Evolutionary conservation across 1,284 basidiomycete species (phyloP), one percentile per base, ranked within the genome.

Genomic region (Marasmius oreades): DNA sequence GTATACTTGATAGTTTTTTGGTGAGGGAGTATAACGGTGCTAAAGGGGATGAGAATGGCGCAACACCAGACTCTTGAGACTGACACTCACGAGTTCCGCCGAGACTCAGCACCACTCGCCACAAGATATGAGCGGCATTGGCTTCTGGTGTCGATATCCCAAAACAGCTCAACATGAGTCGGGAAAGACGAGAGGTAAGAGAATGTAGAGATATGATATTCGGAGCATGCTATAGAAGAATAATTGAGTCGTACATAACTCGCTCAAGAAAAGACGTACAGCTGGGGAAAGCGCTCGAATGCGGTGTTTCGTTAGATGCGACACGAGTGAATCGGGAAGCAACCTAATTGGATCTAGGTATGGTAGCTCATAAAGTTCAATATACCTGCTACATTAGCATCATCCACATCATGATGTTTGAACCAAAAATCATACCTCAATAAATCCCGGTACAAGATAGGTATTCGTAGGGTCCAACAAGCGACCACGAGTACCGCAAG

Each of bases 71-170:
- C 5, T 10, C 4, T 31, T 31, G 28, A 31, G 28, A 31, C 28
- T 5, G 28, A 59, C 20, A 81, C 91, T 61, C 72, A 93, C 94
- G 88, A 44, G 85, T 88, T 31, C 92, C 88, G 47, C 86, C 81
- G 58, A 96, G 75, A 12, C 75, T 74, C 52, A 83, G 79, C 6
- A 88, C 79, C 1, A 88, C 77, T n/a, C 90, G 80, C 91, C 93
- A 95, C 26, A 95, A 77, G 22, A 95, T 72, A 0, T 90, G 90
- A 5, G 85, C 84, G 3, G 81, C 79, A 65, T 97, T 97, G 60
- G 83, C 73, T 66, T 92, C 88, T 0, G 93, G 93, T 6, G 88
- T 84, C 45, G 71, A 69, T n/a, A 95, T 70, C 7, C 78, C 81
- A 67, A 83, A 88, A 1, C 67, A 66, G 11, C 69, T 66, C 50